These are phyloP conservation scores for Wickerhamomyces alni DNA, from an alignment of 805 yeast species.

Conservation along the genomic window DNA sequence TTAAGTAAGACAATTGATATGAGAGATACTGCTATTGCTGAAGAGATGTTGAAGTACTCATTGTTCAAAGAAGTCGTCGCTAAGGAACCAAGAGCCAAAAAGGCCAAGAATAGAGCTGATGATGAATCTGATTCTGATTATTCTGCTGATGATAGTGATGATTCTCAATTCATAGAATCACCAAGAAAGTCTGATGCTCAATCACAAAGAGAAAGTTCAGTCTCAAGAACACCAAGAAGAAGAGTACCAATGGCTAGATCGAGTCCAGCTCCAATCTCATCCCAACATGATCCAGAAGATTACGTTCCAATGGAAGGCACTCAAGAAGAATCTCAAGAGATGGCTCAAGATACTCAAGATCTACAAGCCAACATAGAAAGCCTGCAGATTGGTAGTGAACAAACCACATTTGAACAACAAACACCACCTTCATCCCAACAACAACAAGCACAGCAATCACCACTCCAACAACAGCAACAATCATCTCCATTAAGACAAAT, in stretches of 20 bases:
- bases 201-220: too few species aligned
- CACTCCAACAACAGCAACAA: neutral
- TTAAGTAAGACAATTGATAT: slow-evolving; percentile 68
- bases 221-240: slow-evolving; percentile 19
- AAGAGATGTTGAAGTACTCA: slow-evolving; percentile 77
- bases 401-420: neutral
- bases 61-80: slow-evolving; percentile 67
- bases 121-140: slow-evolving; percentile 15
- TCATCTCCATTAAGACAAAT: slow-evolving; percentile 1
- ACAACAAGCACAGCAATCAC: slow-evolving; percentile 1
- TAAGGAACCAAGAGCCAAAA: slow-evolving; percentile 18
- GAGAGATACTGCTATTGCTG: slow-evolving; percentile 82
- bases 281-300: slow-evolving; percentile 15
- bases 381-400: slow-evolving; percentile 1
- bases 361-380: slow-evolving; percentile 5
- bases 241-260: slow-evolving; percentile 6
- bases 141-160: slow-evolving; percentile 5
- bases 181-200: too few species aligned
- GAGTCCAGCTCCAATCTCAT: neutral
- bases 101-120: slow-evolving; percentile 18
- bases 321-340: slow-evolving; percentile 10
- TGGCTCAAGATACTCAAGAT: slow-evolving; percentile 5
- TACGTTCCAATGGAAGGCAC: slow-evolving; percentile 11
- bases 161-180: too few species aligned
- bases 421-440: neutral